Evolutionary conservation across 2,329 filamentous ascomycete genomes (phyloP), one percentile per base, ranked within the genome.

Genomic region (Cladosporium sp.): DNA sequence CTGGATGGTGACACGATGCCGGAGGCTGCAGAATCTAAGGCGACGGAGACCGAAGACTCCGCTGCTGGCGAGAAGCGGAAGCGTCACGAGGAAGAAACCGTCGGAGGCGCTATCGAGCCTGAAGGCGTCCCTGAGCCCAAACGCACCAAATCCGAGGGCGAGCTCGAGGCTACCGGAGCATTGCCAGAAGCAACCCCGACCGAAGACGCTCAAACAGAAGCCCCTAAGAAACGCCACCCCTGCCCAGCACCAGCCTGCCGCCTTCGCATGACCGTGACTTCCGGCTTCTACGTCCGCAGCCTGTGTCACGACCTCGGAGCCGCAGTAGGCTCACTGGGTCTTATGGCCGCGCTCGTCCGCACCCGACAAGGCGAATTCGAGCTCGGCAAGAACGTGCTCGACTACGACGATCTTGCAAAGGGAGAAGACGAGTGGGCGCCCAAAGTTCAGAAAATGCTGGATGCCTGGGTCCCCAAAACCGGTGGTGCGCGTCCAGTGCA

Each of bases 201-300:
- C 15, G 40, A 51, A 36, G 50, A 45, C 11, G 40, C 51, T 17
- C 50, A 56, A n/a, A 27, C 45, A 7, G 19, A 29, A 22, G 32
- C 38, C n/a, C 40, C 47, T 2, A 29, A 43, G 13, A 20, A 27
- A 13, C 27, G 39, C 38, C 40, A 36, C 18, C 59, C 59, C 8
- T 68, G 66, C 49, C 61, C 61, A n/a, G 64, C 89, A 1, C 83
- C 92, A 1, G 93, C 92, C 1, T 88, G 82, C 43, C 86, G 82
- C 64, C 82, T 99, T 53, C 84, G 87, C 51, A 89, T 99, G 82
- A 95, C 88, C 1, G 92, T 96, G 45, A 90, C 90, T 2, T 95
- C 90, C 0, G 93, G 93, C 34, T 99, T 96, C 76, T 99, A 99
- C 68, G 91, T 99, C 12, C 86, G 93, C 56, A 95, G 88, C 52